Base-by-base conservation (phyloP, 257 asterid genomes). In the Schizonepeta tenuifolia region DNA sequence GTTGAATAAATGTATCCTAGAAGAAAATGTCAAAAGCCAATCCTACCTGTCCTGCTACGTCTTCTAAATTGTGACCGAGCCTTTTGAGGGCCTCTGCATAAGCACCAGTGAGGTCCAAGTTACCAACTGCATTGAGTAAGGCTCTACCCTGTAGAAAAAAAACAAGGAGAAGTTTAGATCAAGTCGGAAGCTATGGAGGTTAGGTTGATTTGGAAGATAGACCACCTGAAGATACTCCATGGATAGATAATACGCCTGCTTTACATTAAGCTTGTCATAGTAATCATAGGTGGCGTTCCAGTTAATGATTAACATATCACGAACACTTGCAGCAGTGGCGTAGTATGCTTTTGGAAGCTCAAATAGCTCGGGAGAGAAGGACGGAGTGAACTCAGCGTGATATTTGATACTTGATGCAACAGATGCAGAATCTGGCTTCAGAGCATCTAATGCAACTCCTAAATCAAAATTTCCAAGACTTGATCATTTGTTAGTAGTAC, bases 271-370 rank as follows among this genome's bases (percentile, higher is more conserved):
- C 70, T 80, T 81, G 41, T 87, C 90, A 11, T 85, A 80, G 75
- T 74, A 79, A 71, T 87, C 86, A 69, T 85, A 80, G 1, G 90
- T 88, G 15, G 88, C 76, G 41, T 84, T 88, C 91, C 94, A 88
- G 69, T 88, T 86, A 54, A 71, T 65, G 41, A 88, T 80, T 69
- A 88, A 88, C 86, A 79, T 74, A 60, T 88, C 91, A 31, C 89
- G 88, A 62, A 88, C 86, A 66, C 94, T 88, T 69, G 82, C 83
- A 22, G 94, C 94, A 0, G 91, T 86, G 31, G 89, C 89, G 59
- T 71, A 73, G 75, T 73, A 88, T 2, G 86, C 91, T 64, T 88
- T 88, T 8, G 87, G 88, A 33, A 84, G 84, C 69, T 83, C 80
- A 65, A 82, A 85, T 24, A 41, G 58, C 49, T 84, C 84, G 1